A percentile compares a stretch with the other conserved stretches of the same genome.
Evolutionary conservation across 257 asterid species (phyloP).

Genomic region (Thymus quinquecostatus): DNA sequence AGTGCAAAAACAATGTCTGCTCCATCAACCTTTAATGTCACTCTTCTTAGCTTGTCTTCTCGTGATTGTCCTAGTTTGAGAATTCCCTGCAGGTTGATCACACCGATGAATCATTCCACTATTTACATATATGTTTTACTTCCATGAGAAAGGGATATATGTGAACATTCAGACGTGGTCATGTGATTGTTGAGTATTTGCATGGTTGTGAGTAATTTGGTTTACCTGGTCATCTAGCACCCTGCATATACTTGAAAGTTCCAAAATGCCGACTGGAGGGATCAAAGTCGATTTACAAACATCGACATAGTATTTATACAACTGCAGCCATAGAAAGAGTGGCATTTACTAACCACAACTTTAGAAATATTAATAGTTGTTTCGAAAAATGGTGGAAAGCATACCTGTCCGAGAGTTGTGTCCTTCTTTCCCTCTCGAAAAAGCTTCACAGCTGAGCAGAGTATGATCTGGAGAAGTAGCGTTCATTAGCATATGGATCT

Average conservation of each 20-base stretch:
- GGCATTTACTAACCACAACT: conserved; percentile 6
- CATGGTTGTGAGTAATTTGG: neutral
- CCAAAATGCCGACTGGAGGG: conserved; percentile 78
- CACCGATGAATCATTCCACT: conserved; percentile 22
- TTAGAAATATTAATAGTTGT: neutral
- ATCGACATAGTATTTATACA: conserved; percentile 68
- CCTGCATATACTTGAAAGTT: conserved; percentile 86
- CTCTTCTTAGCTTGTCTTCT: conserved; percentile 78
- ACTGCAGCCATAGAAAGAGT: conserved; percentile 49
- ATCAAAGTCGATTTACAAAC: conserved; percentile 81
- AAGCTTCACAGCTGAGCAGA: conserved; percentile 94
- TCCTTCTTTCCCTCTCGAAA: conserved; percentile 85
- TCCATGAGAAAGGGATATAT: neutral
- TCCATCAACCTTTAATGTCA: conserved; percentile 70
- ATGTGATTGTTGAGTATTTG: neutral
- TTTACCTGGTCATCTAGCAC: conserved; percentile 94
- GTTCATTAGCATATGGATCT: neutral
- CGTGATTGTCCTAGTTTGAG: conserved; percentile 81
- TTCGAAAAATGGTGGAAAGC: conserved; percentile 19
- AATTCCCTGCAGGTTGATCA: conserved; percentile 72
- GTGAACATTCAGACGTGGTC: neutral
- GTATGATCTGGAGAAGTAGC: conserved; percentile 63
- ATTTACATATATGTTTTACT: neutral
- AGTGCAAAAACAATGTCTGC: conserved; percentile 83
- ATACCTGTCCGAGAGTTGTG: conserved; percentile 87